Evolutionary conservation across 2,329 filamentous ascomycete genomes (phyloP).

Genomic region (Penicillium sp.): DNA sequence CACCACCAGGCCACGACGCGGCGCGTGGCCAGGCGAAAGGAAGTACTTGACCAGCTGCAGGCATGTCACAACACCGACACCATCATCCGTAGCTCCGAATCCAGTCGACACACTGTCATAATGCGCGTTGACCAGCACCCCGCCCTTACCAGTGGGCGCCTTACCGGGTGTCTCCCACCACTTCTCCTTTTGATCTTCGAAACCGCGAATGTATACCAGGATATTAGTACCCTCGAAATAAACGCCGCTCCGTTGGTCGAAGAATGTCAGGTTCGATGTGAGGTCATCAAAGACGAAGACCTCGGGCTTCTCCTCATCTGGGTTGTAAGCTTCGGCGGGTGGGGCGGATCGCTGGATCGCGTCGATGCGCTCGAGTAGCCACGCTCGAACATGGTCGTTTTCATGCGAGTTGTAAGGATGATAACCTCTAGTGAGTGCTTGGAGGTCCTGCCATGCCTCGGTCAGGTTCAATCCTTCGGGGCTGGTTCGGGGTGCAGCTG

Average conservation of each 20-base stretch:
- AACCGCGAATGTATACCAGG: slow-evolving; percentile 87
- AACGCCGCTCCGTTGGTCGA: slow-evolving; percentile 59
- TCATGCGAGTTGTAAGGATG: slow-evolving; percentile 88
- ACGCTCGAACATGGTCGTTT: slow-evolving; percentile 81
- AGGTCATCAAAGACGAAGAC: slow-evolving; percentile 78
- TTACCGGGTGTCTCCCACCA: slow-evolving; percentile 71
- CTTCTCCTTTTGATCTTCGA: slow-evolving; percentile 71
- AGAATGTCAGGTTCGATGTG: slow-evolving; percentile 77
- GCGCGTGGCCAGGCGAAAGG: slow-evolving; percentile 71
- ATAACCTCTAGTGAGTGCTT: slow-evolving; percentile 73
- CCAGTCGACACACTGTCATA: slow-evolving; percentile 93
- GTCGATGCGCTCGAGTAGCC: slow-evolving; percentile 73
- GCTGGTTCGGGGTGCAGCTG: slow-evolving; percentile 64
- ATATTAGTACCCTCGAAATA: slow-evolving; percentile 96
- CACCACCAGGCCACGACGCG: slow-evolving; percentile 79
- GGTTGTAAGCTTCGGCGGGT: slow-evolving; percentile 27
- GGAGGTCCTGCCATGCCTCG: slow-evolving; percentile 85
- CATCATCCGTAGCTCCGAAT: slow-evolving; percentile 92
- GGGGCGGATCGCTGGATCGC: slow-evolving; percentile 71
- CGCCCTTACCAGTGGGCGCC: slow-evolving; percentile 66
- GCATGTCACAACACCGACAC: slow-evolving; percentile 83
- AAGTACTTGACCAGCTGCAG: slow-evolving; percentile 89
- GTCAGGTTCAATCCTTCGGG: slow-evolving; percentile 76
- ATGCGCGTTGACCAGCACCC: slow-evolving; percentile 92
- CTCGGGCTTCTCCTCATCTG: slow-evolving; percentile 37